These are phyloP conservation scores for Botrytis medusae DNA, from an alignment of 2,329 filamentous ascomycete genomes.

Conservation along the genomic window DNA sequence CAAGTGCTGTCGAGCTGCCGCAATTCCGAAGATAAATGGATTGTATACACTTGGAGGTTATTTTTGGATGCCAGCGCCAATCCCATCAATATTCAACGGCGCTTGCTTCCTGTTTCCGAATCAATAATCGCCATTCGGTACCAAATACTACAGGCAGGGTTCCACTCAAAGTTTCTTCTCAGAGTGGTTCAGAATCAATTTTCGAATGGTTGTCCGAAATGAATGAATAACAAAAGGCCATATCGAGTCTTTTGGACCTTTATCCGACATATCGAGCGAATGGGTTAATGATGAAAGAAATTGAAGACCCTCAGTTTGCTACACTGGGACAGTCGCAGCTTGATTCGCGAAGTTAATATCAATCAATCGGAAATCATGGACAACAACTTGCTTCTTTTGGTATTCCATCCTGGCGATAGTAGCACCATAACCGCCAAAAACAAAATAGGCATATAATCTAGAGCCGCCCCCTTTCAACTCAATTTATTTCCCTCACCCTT, in stretches of 20 bases:
- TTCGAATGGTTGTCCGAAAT: background rate
- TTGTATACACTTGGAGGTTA: background rate
- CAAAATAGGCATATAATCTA: background rate
- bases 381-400: background rate
- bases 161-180: background rate
- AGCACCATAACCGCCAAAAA: background rate
- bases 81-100: background rate
- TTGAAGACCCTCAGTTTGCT: background rate
- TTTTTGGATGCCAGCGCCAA: background rate
- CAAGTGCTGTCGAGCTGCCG: background rate
- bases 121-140: constrained; percentile 2
- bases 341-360: background rate
- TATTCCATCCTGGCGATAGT: background rate
- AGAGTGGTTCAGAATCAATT: background rate
- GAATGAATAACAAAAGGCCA: background rate
- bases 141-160: too few relatives aligned
- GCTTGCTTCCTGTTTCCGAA: background rate
- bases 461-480: background rate
- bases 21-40: background rate
- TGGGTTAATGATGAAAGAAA: background rate
- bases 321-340: background rate
- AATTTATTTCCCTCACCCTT: background rate
- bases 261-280: background rate
- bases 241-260: background rate
- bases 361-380: background rate